Evolutionary conservation across 2,329 filamentous ascomycete species (phyloP), one percentile per base, ranked within the genome.

Genomic region (Coccinonectria pachysandricola): DNA sequence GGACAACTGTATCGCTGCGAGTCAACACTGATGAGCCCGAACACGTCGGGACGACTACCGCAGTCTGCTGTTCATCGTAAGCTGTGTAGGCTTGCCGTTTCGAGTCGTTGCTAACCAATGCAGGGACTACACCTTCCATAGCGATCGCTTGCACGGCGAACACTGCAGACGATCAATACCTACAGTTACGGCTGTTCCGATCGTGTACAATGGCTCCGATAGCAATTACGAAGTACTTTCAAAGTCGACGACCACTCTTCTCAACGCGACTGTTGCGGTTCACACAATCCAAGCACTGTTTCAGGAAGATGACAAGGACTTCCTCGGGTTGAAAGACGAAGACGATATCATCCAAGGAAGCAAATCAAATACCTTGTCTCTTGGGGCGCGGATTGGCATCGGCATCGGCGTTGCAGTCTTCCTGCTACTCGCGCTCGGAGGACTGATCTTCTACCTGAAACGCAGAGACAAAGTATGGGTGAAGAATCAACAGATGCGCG

Each of bases 21-120:
- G 43, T 50, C 13, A 48, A 49, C 19, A 49, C 45, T 3, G 43
- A 52, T 7, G 40, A 47, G 24, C 31, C 32, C 15, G 31, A 34
- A 26, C 35, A 39, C 8, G 40, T 47, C 22, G 47, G 48, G 15
- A 57, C 52, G n/a, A 59, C 53, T 6, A 59, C 56, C 8, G 54
- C 54, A 5, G 40, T 58, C 10, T 59, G 56, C 34, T 60, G 56
- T 26, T 60, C 56, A 28, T 56, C 50, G 56, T 60, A 53, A 32
- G 56, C 52, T 17, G 14, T 11, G 15, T n/a, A 24, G 19, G 14
- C n/a, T 23, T 18, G 15, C 14, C 7, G 20, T 22, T 17, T n/a
- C 12, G 8, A 8, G 12, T n/a, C n/a, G 12, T 11, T 17, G 28
- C 43, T 48, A 27, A 48, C 16, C 6, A 7, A 19, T 6, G 9